Conservation (phyloP, 495 filamentous ascomycete species). For the Podospora appendiculata region DNA sequence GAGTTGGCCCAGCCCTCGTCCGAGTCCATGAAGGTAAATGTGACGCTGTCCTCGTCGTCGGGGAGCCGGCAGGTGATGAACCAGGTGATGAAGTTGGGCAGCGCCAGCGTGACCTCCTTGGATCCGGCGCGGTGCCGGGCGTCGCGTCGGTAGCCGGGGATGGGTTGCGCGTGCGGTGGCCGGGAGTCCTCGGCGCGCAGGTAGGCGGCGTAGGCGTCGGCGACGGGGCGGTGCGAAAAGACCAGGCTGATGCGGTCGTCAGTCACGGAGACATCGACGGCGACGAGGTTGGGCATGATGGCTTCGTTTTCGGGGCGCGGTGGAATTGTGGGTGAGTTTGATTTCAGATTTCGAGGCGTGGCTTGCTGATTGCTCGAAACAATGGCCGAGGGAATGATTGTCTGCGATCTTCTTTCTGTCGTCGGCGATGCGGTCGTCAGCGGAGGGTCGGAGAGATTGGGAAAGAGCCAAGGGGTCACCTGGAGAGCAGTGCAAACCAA, state of each 20-base stretch:
- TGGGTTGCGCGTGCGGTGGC: slow-evolving; percentile 4
- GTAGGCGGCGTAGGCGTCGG: slow-evolving; percentile 20
- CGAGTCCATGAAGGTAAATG: slow-evolving; percentile 18
- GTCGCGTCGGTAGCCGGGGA: slow-evolving; percentile 13
- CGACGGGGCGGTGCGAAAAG: slow-evolving; percentile 24
- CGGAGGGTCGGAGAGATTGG: background rate
- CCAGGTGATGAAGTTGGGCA: slow-evolving; percentile 24
- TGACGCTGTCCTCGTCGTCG: slow-evolving; percentile 26
- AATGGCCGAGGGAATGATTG: background rate
- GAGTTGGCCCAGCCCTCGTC: slow-evolving; percentile 8
- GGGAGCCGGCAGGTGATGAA: slow-evolving; percentile 29
- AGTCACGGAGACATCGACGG: slow-evolving; percentile 23
- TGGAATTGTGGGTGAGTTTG: background rate
- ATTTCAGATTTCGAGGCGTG: background rate
- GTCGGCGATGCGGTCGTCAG: background rate
- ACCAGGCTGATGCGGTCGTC: slow-evolving; percentile 20
- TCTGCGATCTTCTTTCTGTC: background rate
- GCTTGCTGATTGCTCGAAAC: too few species aligned
- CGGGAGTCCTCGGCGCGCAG: slow-evolving; percentile 16
- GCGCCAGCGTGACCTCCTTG: slow-evolving; percentile 19
- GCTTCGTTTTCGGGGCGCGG: background rate
- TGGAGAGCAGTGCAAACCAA: background rate
- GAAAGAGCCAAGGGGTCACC: background rate
- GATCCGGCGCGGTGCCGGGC: slow-evolving; percentile 10
- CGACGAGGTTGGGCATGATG: slow-evolving; percentile 21